phyloP scores from a whole-genome alignment of 768 basidiomycete species.

The Pleurotus platypus region DNA sequence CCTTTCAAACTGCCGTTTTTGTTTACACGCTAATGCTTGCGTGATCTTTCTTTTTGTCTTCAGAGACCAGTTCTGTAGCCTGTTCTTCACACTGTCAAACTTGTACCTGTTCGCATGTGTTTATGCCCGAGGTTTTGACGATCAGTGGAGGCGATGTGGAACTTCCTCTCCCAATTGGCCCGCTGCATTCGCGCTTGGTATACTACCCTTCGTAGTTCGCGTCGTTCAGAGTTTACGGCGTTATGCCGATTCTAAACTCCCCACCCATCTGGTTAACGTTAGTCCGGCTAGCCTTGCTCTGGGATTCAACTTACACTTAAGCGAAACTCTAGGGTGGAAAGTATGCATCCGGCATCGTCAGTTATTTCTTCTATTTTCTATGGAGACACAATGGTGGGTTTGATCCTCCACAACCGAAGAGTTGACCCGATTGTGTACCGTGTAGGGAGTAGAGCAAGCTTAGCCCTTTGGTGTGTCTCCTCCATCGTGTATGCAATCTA shows the following conservation, averaged over 20 bases:
- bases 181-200: slow-evolving; percentile 51
- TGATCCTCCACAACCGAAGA: background rate
- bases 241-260: slow-evolving; percentile 70
- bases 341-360: slow-evolving; percentile 65
- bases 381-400: slow-evolving; percentile 69
- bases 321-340: slow-evolving; percentile 69
- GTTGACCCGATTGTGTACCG: background rate
- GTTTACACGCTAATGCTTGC: background rate
- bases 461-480: slow-evolving; percentile 68
- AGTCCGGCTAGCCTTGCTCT: slow-evolving; percentile 8
- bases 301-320: slow-evolving; percentile 3
- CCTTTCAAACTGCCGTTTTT: slow-evolving; percentile 1
- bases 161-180: slow-evolving; percentile 53
- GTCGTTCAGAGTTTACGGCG: slow-evolving; percentile 85
- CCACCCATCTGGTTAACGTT: slow-evolving; percentile 87
- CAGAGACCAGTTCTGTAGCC: slow-evolving; percentile 82
- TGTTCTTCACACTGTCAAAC: slow-evolving; percentile 71
- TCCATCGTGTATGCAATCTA: slow-evolving; percentile 67
- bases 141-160: slow-evolving; percentile 47
- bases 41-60: background rate
- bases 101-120: slow-evolving; percentile 74
- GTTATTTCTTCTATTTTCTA: slow-evolving; percentile 64
- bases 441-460: slow-evolving; percentile 36
- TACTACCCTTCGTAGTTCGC: slow-evolving; percentile 73
- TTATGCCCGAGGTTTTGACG: slow-evolving; percentile 54